Percentiles rank a stretch among this genome's conserved stretches.
These are phyloP conservation scores for Arthrobotrys musiformis DNA, from an alignment of 2,329 filamentous ascomycete species.

Conservation along the genomic window DNA sequence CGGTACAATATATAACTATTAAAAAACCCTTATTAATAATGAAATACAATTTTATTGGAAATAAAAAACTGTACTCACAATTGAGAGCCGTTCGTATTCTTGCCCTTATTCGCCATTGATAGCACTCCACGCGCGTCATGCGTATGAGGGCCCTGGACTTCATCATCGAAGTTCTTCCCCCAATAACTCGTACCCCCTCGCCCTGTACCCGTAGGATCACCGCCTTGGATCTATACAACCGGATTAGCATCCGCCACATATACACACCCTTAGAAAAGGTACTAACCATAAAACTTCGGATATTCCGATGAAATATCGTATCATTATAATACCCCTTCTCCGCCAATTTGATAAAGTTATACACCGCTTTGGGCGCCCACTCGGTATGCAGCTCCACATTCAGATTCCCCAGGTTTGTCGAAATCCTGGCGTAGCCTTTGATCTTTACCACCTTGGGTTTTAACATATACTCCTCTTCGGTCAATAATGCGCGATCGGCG, in stretches of 20 bases:
- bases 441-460: slow-evolving; percentile 87
- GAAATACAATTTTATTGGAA: neutral
- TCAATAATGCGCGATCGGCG: slow-evolving; percentile 83
- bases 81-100: slow-evolving; percentile 95
- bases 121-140: slow-evolving; percentile 83
- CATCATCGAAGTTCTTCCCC: slow-evolving; percentile 93
- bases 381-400: slow-evolving; percentile 92
- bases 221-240: slow-evolving; percentile 78
- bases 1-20: slow-evolving; percentile 85
- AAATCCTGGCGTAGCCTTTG: slow-evolving; percentile 90
- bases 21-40: neutral
- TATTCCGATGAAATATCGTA: slow-evolving; percentile 90
- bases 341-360: slow-evolving; percentile 91
- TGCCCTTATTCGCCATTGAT: slow-evolving; percentile 98
- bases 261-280: neutral
- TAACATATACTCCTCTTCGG: slow-evolving; percentile 96
- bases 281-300: slow-evolving; percentile 84
- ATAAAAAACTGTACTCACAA: slow-evolving; percentile 66
- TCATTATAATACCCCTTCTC: slow-evolving; percentile 90
- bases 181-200: slow-evolving; percentile 90
- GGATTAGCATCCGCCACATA: neutral
- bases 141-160: slow-evolving; percentile 88
- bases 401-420: slow-evolving; percentile 84
- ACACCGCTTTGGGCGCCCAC: slow-evolving; percentile 89
- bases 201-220: slow-evolving; percentile 91